Evolutionary conservation across 2,329 filamentous ascomycete species (phyloP), one percentile per base, ranked within the genome.

Genomic region (Onygenales sp.): DNA sequence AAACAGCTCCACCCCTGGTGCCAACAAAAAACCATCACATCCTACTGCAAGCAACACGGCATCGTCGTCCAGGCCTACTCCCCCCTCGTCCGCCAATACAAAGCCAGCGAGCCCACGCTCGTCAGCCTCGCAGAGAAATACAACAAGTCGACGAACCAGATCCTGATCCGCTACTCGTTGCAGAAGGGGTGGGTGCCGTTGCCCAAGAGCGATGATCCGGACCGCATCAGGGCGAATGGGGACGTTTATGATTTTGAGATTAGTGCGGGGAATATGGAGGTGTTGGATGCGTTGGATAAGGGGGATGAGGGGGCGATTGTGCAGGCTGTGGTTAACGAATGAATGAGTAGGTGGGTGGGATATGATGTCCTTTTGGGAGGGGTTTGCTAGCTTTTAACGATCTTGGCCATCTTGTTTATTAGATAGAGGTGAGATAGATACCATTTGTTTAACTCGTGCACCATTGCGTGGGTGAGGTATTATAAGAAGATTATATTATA

Each of bases 141-240:
- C 66, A 76, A 76, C 58, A 90, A 86, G 72, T 81, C 81, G 6
- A 81, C 85, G 55, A 85, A 87, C 8, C 90, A 95, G 75, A 73
- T 95, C 8, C 69, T 95, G 62, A 72, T 95, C 49, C 79, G 89
- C 57, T 95, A 88, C 79, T 87, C 86, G 60, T 68, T 95, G 69
- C 87, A 95, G 70, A 91, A 88, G 71, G 85, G 81, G 3, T 83
- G 81, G 66, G 77, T 87, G 36, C 86, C 86, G 45, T 72, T 90
- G 56, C 85, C 86, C 21, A 90, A 90, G 77, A 88, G 83, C 56
- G 84, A 85, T 49, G 85, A 80, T 4, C 77, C 82, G 0, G 79
- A 77, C 33, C 76, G 86, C 10, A 88, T 90, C 57, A 71, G 74
- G 55, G 78, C 83, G 64, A 91, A 90, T 61, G 74, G 76, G 0